Percentiles rank a stretch among this genome's conserved stretches.
These are phyloP conservation scores for Cyberlindnera japonica DNA, from an alignment of 805 yeast genomes.

Conservation along the genomic window DNA sequence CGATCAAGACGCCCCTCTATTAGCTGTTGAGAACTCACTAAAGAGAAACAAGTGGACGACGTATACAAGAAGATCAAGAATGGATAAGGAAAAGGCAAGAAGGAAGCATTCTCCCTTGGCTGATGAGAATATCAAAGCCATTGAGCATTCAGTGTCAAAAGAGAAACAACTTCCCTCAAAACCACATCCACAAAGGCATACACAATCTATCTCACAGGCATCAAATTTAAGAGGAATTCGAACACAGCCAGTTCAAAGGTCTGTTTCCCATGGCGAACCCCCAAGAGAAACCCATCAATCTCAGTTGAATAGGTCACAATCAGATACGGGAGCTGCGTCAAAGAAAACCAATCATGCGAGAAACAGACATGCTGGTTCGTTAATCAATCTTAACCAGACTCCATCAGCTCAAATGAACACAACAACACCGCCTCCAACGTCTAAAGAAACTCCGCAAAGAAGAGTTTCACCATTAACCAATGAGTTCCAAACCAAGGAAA, in stretches of 20 bases:
- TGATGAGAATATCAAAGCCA: slow-evolving; percentile 9
- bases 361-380: slow-evolving; percentile 32
- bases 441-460: slow-evolving; percentile 10
- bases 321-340: slow-evolving; percentile 7
- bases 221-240: slow-evolving; percentile 3
- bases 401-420: background rate
- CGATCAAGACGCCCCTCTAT: slow-evolving; percentile 27
- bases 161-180: slow-evolving; percentile 5
- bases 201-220: slow-evolving; percentile 2
- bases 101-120: slow-evolving; percentile 16
- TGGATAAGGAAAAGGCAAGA: slow-evolving; percentile 6
- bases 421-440: slow-evolving; percentile 1
- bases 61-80: slow-evolving; percentile 39
- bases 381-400: slow-evolving; percentile 15
- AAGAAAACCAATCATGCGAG: slow-evolving; percentile 32
- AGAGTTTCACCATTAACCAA: slow-evolving; percentile 15
- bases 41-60: slow-evolving; percentile 50
- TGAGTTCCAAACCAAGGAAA: background rate
- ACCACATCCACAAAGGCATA: slow-evolving; percentile 4
- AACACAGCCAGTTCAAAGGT: slow-evolving; percentile 6
- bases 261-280: slow-evolving; percentile 5
- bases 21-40: slow-evolving; percentile 29
- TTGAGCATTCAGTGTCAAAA: background rate
- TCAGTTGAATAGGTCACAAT: slow-evolving; percentile 17
- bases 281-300: background rate